Conservation (phyloP, 1,284 basidiomycete genomes). For the Puccinia brachypodii region DNA sequence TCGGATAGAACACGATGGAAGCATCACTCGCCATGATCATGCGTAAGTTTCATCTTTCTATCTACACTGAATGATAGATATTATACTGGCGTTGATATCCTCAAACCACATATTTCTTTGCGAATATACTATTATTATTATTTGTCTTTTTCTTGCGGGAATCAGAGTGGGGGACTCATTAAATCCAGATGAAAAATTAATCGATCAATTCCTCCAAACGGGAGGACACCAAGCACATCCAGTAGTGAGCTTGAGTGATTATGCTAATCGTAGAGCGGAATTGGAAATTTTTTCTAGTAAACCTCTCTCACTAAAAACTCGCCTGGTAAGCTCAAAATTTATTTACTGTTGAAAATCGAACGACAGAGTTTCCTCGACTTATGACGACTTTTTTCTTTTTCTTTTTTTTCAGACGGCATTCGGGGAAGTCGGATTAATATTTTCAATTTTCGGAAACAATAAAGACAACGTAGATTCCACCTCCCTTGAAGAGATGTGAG, state of each 20-base stretch:
- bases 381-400: neutral
- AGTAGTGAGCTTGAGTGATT: conserved; percentile 10
- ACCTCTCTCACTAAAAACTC: conserved; percentile 10
- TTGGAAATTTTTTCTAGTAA: neutral
- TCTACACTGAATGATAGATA: neutral
- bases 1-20: conserved; percentile 31
- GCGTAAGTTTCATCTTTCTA: conserved; percentile 1
- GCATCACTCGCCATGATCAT: conserved; percentile 27
- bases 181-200: conserved; percentile 16
- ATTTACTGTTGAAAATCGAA: neutral
- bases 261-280: conserved; percentile 23
- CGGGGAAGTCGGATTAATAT: conserved; percentile 2
- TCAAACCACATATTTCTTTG: neutral
- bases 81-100: neutral
- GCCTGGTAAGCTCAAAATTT: neutral
- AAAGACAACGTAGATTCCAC: neutral
- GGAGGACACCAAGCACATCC: neutral
- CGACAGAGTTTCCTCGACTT: neutral
- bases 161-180: conserved; percentile 20
- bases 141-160: neutral
- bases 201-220: conserved; percentile 12
- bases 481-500: neutral
- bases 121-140: neutral
- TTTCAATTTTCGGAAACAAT: conserved; percentile 9
- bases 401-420: neutral